Evolutionary conservation across 192 early-diverging fungal species (phyloP).

Genomic region (Entomortierella parvispora): DNA sequence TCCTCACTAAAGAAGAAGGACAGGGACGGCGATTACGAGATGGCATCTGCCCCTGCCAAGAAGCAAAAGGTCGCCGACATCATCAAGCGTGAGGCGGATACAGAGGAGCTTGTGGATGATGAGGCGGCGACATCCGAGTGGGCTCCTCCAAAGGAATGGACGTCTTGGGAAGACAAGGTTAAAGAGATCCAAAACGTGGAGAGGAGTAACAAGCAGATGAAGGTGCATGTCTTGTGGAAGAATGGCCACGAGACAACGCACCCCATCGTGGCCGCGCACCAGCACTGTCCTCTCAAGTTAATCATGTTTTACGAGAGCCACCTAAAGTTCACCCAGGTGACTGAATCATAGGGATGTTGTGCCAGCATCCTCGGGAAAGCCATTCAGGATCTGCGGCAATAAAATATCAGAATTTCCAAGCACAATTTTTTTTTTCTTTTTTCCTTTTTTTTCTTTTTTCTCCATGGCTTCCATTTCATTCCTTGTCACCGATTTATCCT

Average conservation of each 20-base stretch:
- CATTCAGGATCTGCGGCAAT: neutral
- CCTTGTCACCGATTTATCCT: neutral
- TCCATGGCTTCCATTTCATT: too few species aligned
- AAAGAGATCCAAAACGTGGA: conserved; percentile 21
- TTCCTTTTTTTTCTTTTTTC: neutral
- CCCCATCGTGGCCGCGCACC: conserved; percentile 43
- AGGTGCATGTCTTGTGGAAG: conserved; percentile 59
- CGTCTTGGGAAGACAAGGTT: conserved; percentile 35
- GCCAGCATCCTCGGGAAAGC: neutral
- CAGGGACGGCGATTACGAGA: neutral
- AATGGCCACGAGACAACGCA: conserved; percentile 54
- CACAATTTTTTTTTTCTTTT: neutral
- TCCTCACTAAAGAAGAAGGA: neutral
- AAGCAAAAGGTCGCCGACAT: conserved; percentile 2
- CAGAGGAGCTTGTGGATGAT: neutral
- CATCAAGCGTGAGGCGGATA: neutral
- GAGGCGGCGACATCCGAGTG: conserved; percentile 1
- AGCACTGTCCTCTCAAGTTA: conserved; percentile 57
- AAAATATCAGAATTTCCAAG: neutral
- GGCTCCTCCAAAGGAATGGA: conserved; percentile 27
- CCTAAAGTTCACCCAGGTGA: conserved; percentile 56
- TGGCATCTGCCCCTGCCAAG: neutral
- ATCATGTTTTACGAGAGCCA: conserved; percentile 66
- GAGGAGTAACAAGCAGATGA: conserved; percentile 24
- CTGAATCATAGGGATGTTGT: too few species aligned